Conservation (phyloP, 768 basidiomycete species). For the Udeniomyces megalosporus region DNA sequence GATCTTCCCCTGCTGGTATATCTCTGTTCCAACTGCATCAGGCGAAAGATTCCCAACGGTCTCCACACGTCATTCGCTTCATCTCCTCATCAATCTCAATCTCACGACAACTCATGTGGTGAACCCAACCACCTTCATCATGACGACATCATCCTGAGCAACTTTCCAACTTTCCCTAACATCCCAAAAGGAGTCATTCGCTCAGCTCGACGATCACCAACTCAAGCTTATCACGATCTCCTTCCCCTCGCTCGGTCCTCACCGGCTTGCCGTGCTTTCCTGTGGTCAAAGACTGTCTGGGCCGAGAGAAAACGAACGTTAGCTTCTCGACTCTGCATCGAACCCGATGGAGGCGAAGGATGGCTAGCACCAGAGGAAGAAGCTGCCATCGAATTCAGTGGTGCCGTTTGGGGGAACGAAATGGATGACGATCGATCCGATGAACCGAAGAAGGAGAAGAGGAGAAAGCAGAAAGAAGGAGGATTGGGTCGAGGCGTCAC, state of each 20-base stretch:
- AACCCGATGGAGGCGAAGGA: conserved; percentile 3
- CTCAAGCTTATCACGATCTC: neutral
- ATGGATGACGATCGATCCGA: neutral
- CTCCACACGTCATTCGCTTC: neutral
- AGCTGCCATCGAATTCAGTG: conserved; percentile 4
- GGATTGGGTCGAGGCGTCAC: neutral
- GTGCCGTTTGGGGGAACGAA: conserved; percentile 5
- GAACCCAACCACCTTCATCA: neutral
- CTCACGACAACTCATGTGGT: neutral
- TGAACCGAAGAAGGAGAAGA: neutral
- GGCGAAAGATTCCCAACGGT: conserved; percentile 6
- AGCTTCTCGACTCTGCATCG: neutral
- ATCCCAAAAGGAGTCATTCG: neutral
- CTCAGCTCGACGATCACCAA: neutral
- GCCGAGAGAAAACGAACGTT: neutral
- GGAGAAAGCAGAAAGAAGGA: neutral
- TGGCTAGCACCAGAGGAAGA: conserved; percentile 9
- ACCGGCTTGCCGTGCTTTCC: conserved; percentile 5
- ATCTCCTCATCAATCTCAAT: neutral
- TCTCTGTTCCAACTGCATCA: neutral
- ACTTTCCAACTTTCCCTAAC: conserved; percentile 7
- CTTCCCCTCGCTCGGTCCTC: neutral
- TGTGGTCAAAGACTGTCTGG: conserved; percentile 14
- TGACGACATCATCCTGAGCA: neutral
- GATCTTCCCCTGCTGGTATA: neutral